Evolutionary conservation across 2,329 filamentous ascomycete genomes (phyloP).

Genomic region (Malbranchea zuffiana): DNA sequence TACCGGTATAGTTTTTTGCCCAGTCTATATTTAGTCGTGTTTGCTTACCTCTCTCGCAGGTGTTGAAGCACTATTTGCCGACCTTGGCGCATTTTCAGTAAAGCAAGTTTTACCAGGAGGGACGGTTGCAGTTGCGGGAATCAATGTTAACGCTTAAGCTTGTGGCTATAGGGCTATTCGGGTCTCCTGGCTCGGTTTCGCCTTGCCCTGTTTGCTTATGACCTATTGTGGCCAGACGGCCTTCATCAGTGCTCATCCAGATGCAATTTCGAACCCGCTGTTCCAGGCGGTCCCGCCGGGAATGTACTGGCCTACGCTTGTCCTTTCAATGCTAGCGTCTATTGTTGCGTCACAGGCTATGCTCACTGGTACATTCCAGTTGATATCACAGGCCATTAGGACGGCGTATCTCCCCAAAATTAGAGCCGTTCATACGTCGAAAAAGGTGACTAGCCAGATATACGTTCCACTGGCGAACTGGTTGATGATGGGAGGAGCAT

Average conservation of each 20-base stretch:
- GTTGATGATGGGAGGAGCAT: conserved; percentile 62
- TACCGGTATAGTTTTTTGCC: conserved; percentile 33
- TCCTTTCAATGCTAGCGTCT: conserved; percentile 58
- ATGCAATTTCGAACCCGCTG: conserved; percentile 61
- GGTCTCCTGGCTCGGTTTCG: conserved; percentile 58
- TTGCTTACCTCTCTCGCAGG: conserved; percentile 28
- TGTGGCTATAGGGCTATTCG: conserved; percentile 48
- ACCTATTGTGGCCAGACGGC: conserved; percentile 64
- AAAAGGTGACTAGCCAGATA: conserved; percentile 59
- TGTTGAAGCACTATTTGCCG: conserved; percentile 68
- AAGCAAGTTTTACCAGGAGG: conserved; percentile 11
- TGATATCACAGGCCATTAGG: conserved; percentile 62
- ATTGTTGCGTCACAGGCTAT: conserved; percentile 70
- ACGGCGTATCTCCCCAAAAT: conserved; percentile 65
- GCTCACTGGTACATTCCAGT: conserved; percentile 64
- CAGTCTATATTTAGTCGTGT: not conserved
- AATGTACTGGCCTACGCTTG: conserved; percentile 55
- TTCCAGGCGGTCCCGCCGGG: conserved; percentile 59
- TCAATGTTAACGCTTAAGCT: conserved; percentile 11
- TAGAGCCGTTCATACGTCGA: conserved; percentile 60
- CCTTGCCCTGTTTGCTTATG: conserved; percentile 53
- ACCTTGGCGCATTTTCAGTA: conserved; percentile 56
- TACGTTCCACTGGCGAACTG: conserved; percentile 69
- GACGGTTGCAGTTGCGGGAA: conserved; percentile 38
- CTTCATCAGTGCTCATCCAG: conserved; percentile 50